Evolutionary conservation across 306 rosid genomes (phyloP).

Genomic region (Cucumis sativus): Cucumber_9930_V3 NC_026656.2:950001-950500

Average conservation of each 20-base stretch:
- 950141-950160: constrained; percentile 21
- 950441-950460: constrained; percentile 90
- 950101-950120: constrained; percentile 26
- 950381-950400: constrained; percentile 94
- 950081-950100: constrained; percentile 32
- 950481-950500: constrained; percentile 13
- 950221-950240: constrained; percentile 34
- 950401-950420: constrained; percentile 62
- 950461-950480: constrained; percentile 57
- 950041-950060: constrained; percentile 31
- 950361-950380: constrained; percentile 55
- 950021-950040: constrained; percentile 39
- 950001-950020: constrained; percentile 18
- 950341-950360: constrained; percentile 19
- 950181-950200: constrained; percentile 17
- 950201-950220: constrained; percentile 33
- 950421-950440: constrained; percentile 98
- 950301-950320: constrained; percentile 19
- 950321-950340: constrained; percentile 15
- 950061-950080: constrained; percentile 12
- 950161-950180: constrained; percentile 41
- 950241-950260: constrained; percentile 12
- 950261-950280: constrained; percentile 18
- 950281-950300: constrained; percentile 27
- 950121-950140: constrained; percentile 27